These are phyloP conservation scores for Neurospora sp. DNA, from an alignment of 495 filamentous ascomycete species.

Conservation along the genomic window DNA sequence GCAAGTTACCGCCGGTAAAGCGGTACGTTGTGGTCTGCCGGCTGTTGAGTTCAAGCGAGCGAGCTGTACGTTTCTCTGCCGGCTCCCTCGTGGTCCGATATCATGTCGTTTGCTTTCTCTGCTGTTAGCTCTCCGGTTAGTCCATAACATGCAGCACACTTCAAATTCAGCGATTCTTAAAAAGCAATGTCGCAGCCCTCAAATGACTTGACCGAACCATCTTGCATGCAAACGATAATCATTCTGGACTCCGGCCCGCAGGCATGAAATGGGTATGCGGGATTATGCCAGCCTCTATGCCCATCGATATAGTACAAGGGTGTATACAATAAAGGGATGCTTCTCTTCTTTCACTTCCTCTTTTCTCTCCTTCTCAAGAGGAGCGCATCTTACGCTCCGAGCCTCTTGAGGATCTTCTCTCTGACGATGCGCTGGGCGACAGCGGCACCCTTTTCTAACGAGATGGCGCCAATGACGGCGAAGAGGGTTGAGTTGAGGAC, in stretches of 20 bases:
- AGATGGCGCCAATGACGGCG: slow-evolving; percentile 78
- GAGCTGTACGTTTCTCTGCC: not conserved
- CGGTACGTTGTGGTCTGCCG: not conserved
- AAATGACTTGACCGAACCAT: not conserved
- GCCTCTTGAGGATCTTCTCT: slow-evolving; percentile 59
- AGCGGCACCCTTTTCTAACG: slow-evolving; percentile 73
- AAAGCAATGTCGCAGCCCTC: not conserved
- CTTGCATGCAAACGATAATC: not conserved
- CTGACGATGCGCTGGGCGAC: slow-evolving; percentile 62
- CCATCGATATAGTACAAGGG: not conserved
- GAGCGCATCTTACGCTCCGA: slow-evolving; percentile 12
- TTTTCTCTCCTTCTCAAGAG: slow-evolving; percentile 11
- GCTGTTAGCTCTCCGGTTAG: not conserved
- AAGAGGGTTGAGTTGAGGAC: slow-evolving; percentile 69
- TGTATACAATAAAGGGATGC: not conserved
- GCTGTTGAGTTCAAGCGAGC: not conserved
- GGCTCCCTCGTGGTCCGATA: not conserved
- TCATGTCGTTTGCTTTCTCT: not conserved
- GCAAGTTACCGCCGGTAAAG: not conserved
- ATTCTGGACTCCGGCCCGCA: not conserved
- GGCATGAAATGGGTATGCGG: not conserved
- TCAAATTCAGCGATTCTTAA: not conserved
- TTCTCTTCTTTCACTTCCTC: slow-evolving; percentile 12
- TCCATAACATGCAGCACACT: not conserved
- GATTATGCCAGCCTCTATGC: not conserved